Conservation (phyloP, 768 basidiomycete species). For the Suillus cothurnatus region DNA sequence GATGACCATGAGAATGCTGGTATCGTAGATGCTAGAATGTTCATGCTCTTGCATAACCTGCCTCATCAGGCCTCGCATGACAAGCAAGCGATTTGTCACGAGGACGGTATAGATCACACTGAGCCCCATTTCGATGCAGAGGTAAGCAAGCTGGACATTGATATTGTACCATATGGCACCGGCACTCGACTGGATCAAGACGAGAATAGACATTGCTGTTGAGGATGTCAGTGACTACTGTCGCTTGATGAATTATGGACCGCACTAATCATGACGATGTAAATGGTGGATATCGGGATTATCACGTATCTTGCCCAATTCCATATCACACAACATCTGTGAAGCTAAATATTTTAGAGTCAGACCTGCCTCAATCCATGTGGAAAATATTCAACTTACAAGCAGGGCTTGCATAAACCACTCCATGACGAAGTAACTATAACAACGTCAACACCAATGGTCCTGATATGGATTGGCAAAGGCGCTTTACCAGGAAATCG, state of each 20-base stretch:
- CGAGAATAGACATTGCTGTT: constrained; percentile 3
- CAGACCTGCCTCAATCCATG: constrained; percentile 13
- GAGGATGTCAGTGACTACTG: not conserved
- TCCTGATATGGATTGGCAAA: not conserved
- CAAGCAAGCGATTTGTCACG: constrained; percentile 26
- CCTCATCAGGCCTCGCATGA: constrained; percentile 16
- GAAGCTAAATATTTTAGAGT: not conserved
- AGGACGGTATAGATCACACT: constrained; percentile 28
- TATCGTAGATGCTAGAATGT: constrained; percentile 19
- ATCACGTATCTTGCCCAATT: not conserved
- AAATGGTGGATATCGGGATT: constrained; percentile 15
- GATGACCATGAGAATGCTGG: constrained; percentile 31
- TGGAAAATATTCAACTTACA: not conserved
- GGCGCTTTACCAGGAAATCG: constrained; percentile 7
- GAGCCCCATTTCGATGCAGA: constrained; percentile 21
- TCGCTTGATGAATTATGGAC: not conserved
- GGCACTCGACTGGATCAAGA: not conserved
- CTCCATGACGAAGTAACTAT: constrained; percentile 22
- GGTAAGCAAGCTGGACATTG: constrained; percentile 24
- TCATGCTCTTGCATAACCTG: constrained; percentile 15
- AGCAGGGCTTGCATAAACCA: not conserved
- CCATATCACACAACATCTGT: not conserved
- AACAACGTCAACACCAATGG: not conserved
- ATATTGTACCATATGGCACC: constrained; percentile 10
- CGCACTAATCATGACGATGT: constrained; percentile 13